These are phyloP conservation scores for Fraxinus cuspidata DNA, from an alignment of 257 asterid genomes.

Conservation along the genomic window DNA sequence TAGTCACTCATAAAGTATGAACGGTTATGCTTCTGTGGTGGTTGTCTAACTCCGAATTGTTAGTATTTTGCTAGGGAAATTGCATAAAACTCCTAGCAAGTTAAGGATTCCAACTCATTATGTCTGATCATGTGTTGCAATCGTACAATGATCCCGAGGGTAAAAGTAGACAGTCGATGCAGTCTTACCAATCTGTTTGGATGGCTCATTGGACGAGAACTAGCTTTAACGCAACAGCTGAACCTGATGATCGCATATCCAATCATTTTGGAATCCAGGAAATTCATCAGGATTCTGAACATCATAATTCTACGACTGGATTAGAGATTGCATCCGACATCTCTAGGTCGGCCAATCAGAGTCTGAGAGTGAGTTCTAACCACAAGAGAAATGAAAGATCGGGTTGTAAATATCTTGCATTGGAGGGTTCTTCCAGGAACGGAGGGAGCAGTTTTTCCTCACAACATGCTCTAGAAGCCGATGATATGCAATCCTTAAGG, in stretches of 20 bases:
- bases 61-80: conserved; percentile 16
- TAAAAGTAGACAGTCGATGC: conserved; percentile 34
- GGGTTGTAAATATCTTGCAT: conserved; percentile 10
- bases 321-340: conserved; percentile 23
- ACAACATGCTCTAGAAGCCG: conserved; percentile 20
- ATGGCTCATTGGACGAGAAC: conserved; percentile 65
- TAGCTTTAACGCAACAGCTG: conserved; percentile 28
- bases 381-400: conserved; percentile 30
- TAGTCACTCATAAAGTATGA: not conserved
- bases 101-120: conserved; percentile 22
- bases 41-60: not conserved
- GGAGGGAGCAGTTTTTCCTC: conserved; percentile 18
- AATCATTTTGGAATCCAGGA: conserved; percentile 29
- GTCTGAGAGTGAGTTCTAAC: conserved; percentile 25
- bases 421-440: not conserved
- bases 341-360: conserved; percentile 27
- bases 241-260: conserved; percentile 20
- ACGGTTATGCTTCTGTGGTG: not conserved
- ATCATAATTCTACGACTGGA: conserved; percentile 19
- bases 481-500: conserved; percentile 22
- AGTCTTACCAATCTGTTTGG: conserved; percentile 57
- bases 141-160: conserved; percentile 32
- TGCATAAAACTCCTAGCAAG: conserved; percentile 18
- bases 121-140: conserved; percentile 46
- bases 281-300: conserved; percentile 21